Base-by-base conservation (phyloP, 805 yeast species). In the Scheffersomyces ergatensis region DNA sequence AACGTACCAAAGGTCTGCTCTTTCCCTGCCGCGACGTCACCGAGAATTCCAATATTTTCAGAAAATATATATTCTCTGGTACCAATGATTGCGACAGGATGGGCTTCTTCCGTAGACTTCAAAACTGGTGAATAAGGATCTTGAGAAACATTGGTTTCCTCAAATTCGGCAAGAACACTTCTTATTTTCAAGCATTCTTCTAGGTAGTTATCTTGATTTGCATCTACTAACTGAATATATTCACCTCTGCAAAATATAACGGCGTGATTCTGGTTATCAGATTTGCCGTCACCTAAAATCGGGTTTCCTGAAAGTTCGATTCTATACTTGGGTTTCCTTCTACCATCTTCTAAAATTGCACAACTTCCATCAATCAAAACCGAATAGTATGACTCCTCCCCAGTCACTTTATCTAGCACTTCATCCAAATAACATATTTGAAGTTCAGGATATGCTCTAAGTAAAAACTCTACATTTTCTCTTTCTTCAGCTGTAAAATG, bases 371-470 rank as follows among this genome's bases (percentile, higher is more conserved):
- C 93, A 55, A 85, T 83, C 58, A 85, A 70, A 49, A 88, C 83
- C 41, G 92, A 83, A 63, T 76, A 85, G 52, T 81, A 83, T 60
- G 82, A 73, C 60, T 83, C 79, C 56, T 81, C 86, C 45, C 81
- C 88, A 49, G 83, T 84, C 55, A 77, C 84, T 51, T 79, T 66
- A 48, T 88, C 85, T 45, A 95, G 85, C 65, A 87, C 96, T 73
- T 90, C 96, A 56, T 92, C 97, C 55, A 92, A 76, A 73, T 89
- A 92, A 42, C 97, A 96, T 67, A 92, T 89, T 61, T 83, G 88
- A 54, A 87, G 70, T 54, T 84, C 89, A 18, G 96, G 96, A 58
- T 86, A 85, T 44, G 90, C 89, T 63, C 89, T 75, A 48, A 88
- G 70, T 58, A 88, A 76, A 56, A 84, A 82, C 55, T 88, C 95